Percentiles rank a stretch among this genome's conserved stretches.
Evolutionary conservation across 495 filamentous ascomycete species (phyloP).

Genomic region (Aspergillus cavernicola): DNA sequence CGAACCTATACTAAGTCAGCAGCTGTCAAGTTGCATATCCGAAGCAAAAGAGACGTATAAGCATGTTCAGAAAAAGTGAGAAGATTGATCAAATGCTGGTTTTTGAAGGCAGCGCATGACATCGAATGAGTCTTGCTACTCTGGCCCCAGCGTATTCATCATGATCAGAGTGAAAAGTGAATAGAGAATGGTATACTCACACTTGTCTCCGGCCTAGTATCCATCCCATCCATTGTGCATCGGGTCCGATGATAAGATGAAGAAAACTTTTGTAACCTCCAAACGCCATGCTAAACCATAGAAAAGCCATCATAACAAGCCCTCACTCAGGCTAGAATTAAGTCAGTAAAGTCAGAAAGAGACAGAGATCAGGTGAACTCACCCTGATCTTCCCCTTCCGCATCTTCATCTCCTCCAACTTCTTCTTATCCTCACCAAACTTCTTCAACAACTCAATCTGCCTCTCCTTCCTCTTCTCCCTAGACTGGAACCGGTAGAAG

Average conservation of each 20-base stretch:
- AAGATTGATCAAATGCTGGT: slow-evolving; percentile 50
- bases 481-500: slow-evolving; percentile 92
- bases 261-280: slow-evolving; percentile 17
- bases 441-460: slow-evolving; percentile 59
- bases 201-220: neutral
- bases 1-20: neutral
- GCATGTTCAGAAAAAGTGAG: slow-evolving; percentile 42
- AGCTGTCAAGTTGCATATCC: neutral
- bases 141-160: slow-evolving; percentile 58
- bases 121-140: slow-evolving; percentile 46
- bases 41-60: neutral
- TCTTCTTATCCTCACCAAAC: slow-evolving; percentile 55
- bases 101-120: slow-evolving; percentile 48
- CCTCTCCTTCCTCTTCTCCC: slow-evolving; percentile 83
- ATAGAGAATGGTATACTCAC: slow-evolving; percentile 15
- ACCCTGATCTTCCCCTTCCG: slow-evolving; percentile 49
- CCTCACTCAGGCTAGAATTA: slow-evolving; percentile 42
- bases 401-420: slow-evolving; percentile 48
- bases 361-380: slow-evolving; percentile 15
- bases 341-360: slow-evolving; percentile 15
- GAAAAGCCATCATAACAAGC: neutral
- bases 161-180: slow-evolving; percentile 9
- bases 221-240: neutral
- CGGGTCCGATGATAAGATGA: neutral
- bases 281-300: slow-evolving; percentile 29